phyloP scores from a whole-genome alignment of 495 filamentous ascomycete genomes.

The Elaphomyces granulatus region DNA sequence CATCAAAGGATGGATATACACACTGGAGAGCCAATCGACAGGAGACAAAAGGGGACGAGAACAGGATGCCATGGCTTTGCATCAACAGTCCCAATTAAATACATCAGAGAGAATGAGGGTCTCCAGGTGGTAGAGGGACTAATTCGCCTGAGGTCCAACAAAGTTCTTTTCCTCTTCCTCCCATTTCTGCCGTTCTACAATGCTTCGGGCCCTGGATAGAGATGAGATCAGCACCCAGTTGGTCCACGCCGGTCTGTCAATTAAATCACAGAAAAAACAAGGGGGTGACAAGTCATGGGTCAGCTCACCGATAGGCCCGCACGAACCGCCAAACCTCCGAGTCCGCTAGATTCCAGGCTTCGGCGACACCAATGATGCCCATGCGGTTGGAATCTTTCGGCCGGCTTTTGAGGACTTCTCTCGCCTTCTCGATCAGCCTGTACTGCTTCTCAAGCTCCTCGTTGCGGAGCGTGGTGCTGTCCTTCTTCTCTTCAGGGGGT shows the following conservation, averaged over 20 bases:
- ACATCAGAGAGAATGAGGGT: no score
- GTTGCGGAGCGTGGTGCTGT: constrained; percentile 18
- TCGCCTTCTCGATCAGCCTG: constrained; percentile 45
- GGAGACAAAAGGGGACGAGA: no score
- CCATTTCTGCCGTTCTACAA: constrained; percentile 34
- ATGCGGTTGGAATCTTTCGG: constrained; percentile 15
- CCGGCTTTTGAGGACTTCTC: constrained; percentile 32
- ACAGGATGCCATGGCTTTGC: no score
- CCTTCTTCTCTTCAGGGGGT: constrained; percentile 33
- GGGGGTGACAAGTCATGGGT: not conserved
- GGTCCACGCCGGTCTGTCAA: no score
- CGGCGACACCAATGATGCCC: constrained; percentile 46
- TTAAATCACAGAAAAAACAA: no score
- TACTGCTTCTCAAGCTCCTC: constrained; percentile 40
- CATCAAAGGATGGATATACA: no score
- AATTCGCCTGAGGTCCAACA: constrained; percentile 16
- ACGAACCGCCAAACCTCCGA: constrained; percentile 90
- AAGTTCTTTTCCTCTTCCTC: constrained; percentile 32
- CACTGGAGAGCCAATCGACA: no score
- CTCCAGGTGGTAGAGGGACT: no score
- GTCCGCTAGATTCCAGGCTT: constrained; percentile 90
- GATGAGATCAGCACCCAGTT: not conserved
- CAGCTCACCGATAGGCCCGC: constrained; percentile 44
- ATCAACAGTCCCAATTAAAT: no score
- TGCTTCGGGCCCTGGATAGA: constrained; percentile 24